These are phyloP conservation scores for Epicoccum sorghinum DNA, from an alignment of 2,329 filamentous ascomycete genomes.

Conservation along the genomic window DNA sequence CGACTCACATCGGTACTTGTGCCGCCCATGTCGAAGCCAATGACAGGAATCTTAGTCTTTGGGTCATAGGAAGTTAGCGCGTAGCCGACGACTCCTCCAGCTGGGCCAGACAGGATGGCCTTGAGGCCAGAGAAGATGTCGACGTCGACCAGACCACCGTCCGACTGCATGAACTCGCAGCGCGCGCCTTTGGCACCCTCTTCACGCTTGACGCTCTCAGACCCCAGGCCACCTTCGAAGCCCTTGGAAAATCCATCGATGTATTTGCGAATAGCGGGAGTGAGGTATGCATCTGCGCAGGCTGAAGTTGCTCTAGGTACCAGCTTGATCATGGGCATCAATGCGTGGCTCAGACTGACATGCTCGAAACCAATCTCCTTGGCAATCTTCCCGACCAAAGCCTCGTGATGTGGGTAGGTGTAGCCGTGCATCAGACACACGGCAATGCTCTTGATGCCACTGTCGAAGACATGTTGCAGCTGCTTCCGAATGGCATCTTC, in stretches of 20 bases:
- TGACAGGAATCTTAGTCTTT: slow-evolving; percentile 80
- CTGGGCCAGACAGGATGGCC: slow-evolving; percentile 86
- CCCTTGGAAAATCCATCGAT: slow-evolving; percentile 78
- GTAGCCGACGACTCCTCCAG: slow-evolving; percentile 93
- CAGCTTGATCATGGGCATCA: slow-evolving; percentile 90
- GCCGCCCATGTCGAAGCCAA: slow-evolving; percentile 95
- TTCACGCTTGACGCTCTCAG: slow-evolving; percentile 72
- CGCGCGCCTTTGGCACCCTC: slow-evolving; percentile 71
- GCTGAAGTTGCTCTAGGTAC: slow-evolving; percentile 77
- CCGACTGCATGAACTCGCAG: slow-evolving; percentile 95
- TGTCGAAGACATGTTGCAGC: slow-evolving; percentile 70
- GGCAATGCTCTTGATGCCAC: slow-evolving; percentile 79
- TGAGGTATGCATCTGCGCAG: slow-evolving; percentile 80
- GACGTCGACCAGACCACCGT: slow-evolving; percentile 74
- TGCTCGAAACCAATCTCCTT: slow-evolving; percentile 82
- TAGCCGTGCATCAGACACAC: slow-evolving; percentile 94
- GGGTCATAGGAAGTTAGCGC: slow-evolving; percentile 89
- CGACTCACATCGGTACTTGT: slow-evolving; percentile 91
- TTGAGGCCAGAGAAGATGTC: slow-evolving; percentile 83
- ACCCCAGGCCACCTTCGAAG: slow-evolving; percentile 80
- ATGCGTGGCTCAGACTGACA: slow-evolving; percentile 78
- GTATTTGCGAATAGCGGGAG: slow-evolving; percentile 79
- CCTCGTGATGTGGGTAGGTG: slow-evolving; percentile 87
- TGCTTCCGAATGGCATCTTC: slow-evolving; percentile 63
- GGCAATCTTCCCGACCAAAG: slow-evolving; percentile 75